phyloP scores from a whole-genome alignment of 1,284 basidiomycete genomes.

The Pholiota adiposa region DNA sequence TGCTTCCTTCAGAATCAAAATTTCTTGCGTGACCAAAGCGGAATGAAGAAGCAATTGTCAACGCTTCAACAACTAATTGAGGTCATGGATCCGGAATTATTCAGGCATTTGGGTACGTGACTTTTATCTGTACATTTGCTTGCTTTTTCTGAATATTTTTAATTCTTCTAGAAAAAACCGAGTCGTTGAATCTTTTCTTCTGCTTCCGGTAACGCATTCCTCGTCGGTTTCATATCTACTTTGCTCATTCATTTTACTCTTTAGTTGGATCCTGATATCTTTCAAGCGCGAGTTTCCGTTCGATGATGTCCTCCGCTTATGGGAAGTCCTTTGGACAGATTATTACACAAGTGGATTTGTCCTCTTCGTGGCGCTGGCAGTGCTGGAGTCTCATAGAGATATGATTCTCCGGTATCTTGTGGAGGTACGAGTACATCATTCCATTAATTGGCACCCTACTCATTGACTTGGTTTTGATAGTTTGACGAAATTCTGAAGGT shows the following conservation, averaged over 20 bases:
- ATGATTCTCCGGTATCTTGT: slow-evolving; percentile 92
- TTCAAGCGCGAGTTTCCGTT: slow-evolving; percentile 98
- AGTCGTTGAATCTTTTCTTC: slow-evolving; percentile 95
- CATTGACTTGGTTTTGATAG: slow-evolving; percentile 37
- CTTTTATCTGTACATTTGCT: background rate
- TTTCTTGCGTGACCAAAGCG: slow-evolving; percentile 95
- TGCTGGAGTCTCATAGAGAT: slow-evolving; percentile 93
- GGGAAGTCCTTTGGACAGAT: slow-evolving; percentile 97
- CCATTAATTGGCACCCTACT: background rate
- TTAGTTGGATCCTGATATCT: slow-evolving; percentile 83
- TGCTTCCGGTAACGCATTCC: slow-evolving; percentile 93
- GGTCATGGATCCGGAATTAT: slow-evolving; percentile 94
- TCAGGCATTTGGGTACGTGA: slow-evolving; percentile 76
- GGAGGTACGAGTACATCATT: slow-evolving; percentile 55
- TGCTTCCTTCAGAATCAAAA: slow-evolving; percentile 75
- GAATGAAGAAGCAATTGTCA: slow-evolving; percentile 94
- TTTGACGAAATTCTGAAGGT: slow-evolving; percentile 90
- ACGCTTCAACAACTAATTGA: slow-evolving; percentile 90
- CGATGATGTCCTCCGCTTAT: slow-evolving; percentile 85
- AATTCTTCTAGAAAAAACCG: slow-evolving; percentile 76
- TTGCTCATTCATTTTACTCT: background rate
- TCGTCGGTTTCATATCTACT: too few species aligned
- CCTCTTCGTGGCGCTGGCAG: slow-evolving; percentile 93
- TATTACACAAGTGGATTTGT: slow-evolving; percentile 88
- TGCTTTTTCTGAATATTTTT: background rate